These are phyloP conservation scores for Bipolaris oryzae DNA, from an alignment of 2,329 filamentous ascomycete species.

Conservation along the genomic window DNA sequence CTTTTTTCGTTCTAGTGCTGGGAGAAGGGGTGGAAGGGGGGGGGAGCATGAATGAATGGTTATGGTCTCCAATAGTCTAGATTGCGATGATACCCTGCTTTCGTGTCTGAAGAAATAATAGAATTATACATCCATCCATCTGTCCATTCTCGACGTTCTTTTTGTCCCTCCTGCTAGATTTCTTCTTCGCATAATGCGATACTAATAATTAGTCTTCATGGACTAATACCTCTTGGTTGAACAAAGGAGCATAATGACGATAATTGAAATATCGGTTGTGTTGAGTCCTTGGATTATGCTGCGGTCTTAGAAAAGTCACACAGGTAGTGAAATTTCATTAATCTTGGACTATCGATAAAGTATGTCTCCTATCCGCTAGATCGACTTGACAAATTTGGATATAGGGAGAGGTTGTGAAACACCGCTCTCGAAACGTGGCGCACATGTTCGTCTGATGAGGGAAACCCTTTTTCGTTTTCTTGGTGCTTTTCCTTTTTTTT, in stretches of 20 bases:
- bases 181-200: background rate
- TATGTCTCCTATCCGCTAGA: background rate
- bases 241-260: background rate
- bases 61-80: background rate
- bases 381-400: background rate
- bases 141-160: background rate
- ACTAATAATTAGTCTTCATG: background rate
- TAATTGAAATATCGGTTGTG: no score
- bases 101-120: background rate
- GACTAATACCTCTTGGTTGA: background rate
- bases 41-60: background rate
- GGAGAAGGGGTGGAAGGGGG: background rate
- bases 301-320: background rate
- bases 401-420: background rate
- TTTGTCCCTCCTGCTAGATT: background rate
- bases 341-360: background rate
- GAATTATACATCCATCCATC: background rate
- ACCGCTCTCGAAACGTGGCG: background rate
- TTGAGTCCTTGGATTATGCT: no score
- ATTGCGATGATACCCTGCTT: constrained; percentile 2
- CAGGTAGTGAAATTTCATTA: no score
- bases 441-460: background rate
- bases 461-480: background rate
- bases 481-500: background rate
- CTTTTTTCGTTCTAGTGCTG: background rate